Evolutionary conservation across 345 rosid species (phyloP), one percentile per base, ranked within the genome.

Genomic region (thale cress (Arabidopsis thaliana)): DNA sequence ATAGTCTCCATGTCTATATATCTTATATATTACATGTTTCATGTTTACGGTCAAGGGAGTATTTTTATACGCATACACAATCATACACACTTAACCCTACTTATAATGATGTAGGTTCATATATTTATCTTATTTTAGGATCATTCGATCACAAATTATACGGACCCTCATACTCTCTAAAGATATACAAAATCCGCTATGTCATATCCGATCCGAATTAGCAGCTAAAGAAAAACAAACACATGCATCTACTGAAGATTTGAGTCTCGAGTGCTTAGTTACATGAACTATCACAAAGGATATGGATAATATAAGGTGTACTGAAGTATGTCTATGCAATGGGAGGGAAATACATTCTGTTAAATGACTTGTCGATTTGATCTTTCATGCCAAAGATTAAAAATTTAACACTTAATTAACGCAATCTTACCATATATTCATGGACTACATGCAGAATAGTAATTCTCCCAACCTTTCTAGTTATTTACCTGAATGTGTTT

Each of bases 71-170:
- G 25, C 13, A 36, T 9, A 34, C 42, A 20, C 25, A 40, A 11
- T 23, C 9, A 34, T 30, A 42, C 55, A 20, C 30, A 65, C 37
- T 34, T 23, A 73, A 44, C n/a, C 57, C 22, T 57, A 50, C 36
- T 20, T 52, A 2, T 32, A 62, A 30, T 30, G 33, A 4, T 28
- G 20, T 16, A 20, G 30, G 34, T 40, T 61, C 30, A 73, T 42
- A 23, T 32, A 41, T 44, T 53, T 42, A 33, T 44, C 58, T 16
- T 44, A 23, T 28, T 42, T 9, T 73, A 32, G 46, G 37, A 73
- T 73, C 30, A 73, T 50, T 32, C 34, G 41, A 41, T 51, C n/a
- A 40, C 36, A 52, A 49, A 45, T 36, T 22, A 12, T 72, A 49
- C 32, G 9, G 38, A 36, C 8, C 2, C 68, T 53, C 46, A 60